Evolutionary conservation across 768 basidiomycete species (phyloP).

Genomic region (Lactifluus subvellereus): DNA sequence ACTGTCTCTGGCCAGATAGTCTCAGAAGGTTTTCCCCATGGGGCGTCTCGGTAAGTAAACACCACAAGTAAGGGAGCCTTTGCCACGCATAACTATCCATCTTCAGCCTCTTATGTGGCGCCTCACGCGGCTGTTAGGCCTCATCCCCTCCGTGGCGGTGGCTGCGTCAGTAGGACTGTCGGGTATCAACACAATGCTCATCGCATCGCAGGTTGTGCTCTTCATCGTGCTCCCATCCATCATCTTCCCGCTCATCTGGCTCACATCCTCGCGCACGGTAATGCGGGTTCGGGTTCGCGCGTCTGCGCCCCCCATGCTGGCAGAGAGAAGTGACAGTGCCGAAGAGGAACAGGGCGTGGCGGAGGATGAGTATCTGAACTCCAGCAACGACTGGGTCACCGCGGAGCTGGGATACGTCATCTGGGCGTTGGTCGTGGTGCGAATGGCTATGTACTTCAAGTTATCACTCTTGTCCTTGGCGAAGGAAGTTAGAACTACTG

Average conservation of each 20-base stretch:
- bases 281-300: conserved; percentile 48
- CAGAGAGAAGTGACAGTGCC: neutral
- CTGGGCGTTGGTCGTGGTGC: conserved; percentile 51
- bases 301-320: neutral
- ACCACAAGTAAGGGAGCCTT: conserved; percentile 25
- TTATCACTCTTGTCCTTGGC: neutral
- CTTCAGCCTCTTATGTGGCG: conserved; percentile 67
- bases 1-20: conserved; percentile 89
- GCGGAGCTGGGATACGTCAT: conserved; percentile 49
- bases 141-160: conserved; percentile 77
- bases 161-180: conserved; percentile 64
- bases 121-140: conserved; percentile 75
- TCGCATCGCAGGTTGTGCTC: conserved; percentile 79
- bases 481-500: neutral
- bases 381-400: conserved; percentile 51
- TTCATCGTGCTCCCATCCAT: conserved; percentile 82
- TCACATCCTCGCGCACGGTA: conserved; percentile 59
- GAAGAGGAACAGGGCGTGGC: conserved; percentile 22
- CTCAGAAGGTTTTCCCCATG: conserved; percentile 85
- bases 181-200: conserved; percentile 76
- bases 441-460: neutral
- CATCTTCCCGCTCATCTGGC: conserved; percentile 70
- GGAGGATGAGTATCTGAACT: conserved; percentile 45
- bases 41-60: conserved; percentile 60
- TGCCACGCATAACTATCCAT: conserved; percentile 13